Base-by-base conservation (phyloP, 805 yeast genomes). In the Cyberlindnera maclurae region DNA sequence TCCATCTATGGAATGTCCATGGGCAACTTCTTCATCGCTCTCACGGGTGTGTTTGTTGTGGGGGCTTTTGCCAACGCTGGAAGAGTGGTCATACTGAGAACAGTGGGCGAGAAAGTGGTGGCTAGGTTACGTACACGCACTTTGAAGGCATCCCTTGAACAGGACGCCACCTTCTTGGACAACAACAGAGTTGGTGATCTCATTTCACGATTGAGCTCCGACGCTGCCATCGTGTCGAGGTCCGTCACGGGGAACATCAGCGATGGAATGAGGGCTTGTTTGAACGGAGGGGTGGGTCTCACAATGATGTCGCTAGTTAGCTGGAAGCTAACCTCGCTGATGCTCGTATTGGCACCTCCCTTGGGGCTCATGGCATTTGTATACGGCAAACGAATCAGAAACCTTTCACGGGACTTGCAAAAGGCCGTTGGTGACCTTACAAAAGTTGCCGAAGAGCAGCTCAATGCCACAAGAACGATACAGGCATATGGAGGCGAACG, bases 251-350 rank as follows among this genome's bases (percentile, higher is more conserved):
- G 83, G 49, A 89, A 90, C 57, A 71, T 90, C 17, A 81, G 93
- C 41, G 97, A 90, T 57, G 97, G 97, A n/a, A 70, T 88, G 28
- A 67, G 97, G 41, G 79, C 97, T 0, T 58, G 79, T 1, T 76
- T 90, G 15, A 78, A 87, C 51, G 96, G 96, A 1, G 67, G 74
- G 34, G 95, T 86, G 30, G 97, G 97, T 6, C 64, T 89, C 34
- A 74, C 85, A 3, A 87, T 89, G 96, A 90, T 90, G 97, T 67
- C 85, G 45, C 77, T 77, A 49, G 93, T 89, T 9, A 81, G 93
- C 29, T 73, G 85, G 67, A 79, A 88, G 52, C 67, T 90, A 43
- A 86, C 96, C 0, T 77, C 82, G 7, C 79, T 84, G 41, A 85
- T 90, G 83, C 67, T 83, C 46, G 51, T 86, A 26, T 64, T 89